These are phyloP conservation scores for Heliamphora pulchella DNA, from an alignment of 179 eudicot genomes.

Conservation along the genomic window DNA sequence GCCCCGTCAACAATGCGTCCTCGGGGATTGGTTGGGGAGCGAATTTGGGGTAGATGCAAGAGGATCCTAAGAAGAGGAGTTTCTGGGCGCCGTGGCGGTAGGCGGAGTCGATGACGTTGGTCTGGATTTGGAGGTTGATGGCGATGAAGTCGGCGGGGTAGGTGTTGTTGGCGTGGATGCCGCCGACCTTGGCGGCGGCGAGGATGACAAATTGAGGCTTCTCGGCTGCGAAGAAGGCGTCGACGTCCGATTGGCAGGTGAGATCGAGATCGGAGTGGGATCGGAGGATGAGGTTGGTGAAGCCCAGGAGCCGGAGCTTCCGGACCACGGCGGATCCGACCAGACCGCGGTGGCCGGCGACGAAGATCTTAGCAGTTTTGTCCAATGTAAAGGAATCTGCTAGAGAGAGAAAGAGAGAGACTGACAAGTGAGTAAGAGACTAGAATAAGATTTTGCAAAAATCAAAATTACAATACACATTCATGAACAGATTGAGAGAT, in stretches of 20 bases:
- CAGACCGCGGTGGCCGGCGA: conserved; percentile 66
- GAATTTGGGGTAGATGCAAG: conserved; percentile 69
- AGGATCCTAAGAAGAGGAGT: conserved; percentile 58
- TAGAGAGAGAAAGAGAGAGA: neutral
- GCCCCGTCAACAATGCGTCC: conserved; percentile 46
- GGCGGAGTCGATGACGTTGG: conserved; percentile 53
- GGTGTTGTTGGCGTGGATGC: conserved; percentile 67
- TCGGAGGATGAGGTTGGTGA: conserved; percentile 38
- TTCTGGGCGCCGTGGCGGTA: conserved; percentile 43
- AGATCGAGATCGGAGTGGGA: conserved; percentile 66
- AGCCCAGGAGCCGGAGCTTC: conserved; percentile 42
- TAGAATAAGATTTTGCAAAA: neutral
- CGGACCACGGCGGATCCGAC: conserved; percentile 69
- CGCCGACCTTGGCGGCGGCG: conserved; percentile 74
- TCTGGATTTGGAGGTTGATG: conserved; percentile 59
- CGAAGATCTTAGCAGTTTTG: conserved; percentile 48
- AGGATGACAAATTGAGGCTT: conserved; percentile 51
- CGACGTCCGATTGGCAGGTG: conserved; percentile 46
- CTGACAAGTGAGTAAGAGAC: too few relatives aligned
- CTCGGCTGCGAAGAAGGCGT: conserved; percentile 47
- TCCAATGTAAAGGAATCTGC: conserved; percentile 24
- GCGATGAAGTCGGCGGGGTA: conserved; percentile 67
- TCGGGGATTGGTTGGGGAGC: conserved; percentile 69
- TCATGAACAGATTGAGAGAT: neutral
- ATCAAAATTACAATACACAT: neutral